Percentiles rank a stretch among this genome's conserved stretches.
phyloP scores from a whole-genome alignment of 345 rosid species.

The Eucalyptus urophylla region DNA sequence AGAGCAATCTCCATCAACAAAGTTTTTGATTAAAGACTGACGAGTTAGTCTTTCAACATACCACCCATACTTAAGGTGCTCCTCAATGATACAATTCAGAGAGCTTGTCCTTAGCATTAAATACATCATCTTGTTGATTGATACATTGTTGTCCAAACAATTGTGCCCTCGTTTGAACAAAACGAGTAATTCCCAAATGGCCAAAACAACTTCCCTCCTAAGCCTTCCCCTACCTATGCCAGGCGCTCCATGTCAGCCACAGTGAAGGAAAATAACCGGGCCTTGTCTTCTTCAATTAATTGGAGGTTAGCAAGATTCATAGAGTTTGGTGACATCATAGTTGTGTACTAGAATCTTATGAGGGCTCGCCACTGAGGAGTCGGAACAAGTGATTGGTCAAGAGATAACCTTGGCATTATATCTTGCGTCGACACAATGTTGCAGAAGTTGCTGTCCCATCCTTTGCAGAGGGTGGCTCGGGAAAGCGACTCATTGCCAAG shows the following conservation, averaged over 20 bases:
- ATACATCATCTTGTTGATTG: conserved; percentile 41
- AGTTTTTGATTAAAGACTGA: conserved; percentile 32
- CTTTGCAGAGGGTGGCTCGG: conserved; percentile 29
- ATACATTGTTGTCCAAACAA: conserved; percentile 55
- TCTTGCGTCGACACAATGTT: conserved; percentile 52
- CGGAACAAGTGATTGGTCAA: conserved; percentile 10
- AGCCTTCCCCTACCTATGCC: neutral
- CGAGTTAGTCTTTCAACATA: conserved; percentile 25
- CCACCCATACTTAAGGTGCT: conserved; percentile 56
- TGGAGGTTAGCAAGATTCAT: neutral
- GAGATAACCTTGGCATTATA: conserved; percentile 41
- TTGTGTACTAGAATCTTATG: conserved; percentile 9
- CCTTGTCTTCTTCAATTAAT: neutral
- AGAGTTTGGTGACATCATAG: conserved; percentile 4
- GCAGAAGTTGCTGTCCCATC: conserved; percentile 62
- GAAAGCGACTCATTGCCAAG: conserved; percentile 58
- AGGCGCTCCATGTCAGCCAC: neutral
- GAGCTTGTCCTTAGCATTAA: conserved; percentile 15
- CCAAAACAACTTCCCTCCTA: conserved; percentile 17
- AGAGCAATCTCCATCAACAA: conserved; percentile 8
- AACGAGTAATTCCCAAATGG: conserved; percentile 71
- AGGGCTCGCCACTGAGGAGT: conserved; percentile 2
- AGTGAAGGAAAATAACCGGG: conserved; percentile 1
- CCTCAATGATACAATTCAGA: conserved; percentile 22
- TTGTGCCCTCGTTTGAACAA: conserved; percentile 56